Percentiles rank a stretch among this genome's conserved stretches.
These are phyloP conservation scores for Kappamyces sp. DNA, from an alignment of 192 early-diverging fungal genomes.

Conservation along the genomic window DNA sequence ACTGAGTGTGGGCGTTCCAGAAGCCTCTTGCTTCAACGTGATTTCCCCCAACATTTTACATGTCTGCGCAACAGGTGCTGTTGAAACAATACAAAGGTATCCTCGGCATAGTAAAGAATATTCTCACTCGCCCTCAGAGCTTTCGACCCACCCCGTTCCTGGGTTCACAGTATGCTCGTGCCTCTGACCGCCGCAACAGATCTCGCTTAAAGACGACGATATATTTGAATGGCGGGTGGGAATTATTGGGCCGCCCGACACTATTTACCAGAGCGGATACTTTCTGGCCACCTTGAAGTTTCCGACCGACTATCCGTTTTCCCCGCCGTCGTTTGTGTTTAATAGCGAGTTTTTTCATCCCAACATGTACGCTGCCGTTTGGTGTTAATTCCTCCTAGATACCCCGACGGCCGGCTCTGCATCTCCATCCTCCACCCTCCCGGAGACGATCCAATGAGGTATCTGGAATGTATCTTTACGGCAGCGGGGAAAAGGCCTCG, in stretches of 20 bases:
- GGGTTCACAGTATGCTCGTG: constrained; percentile 35
- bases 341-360: constrained; percentile 48
- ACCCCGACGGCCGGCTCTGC: constrained; percentile 47
- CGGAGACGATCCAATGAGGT: constrained; percentile 50
- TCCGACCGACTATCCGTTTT: constrained; percentile 53
- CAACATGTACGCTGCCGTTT: constrained; percentile 35
- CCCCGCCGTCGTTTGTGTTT: constrained; percentile 52
- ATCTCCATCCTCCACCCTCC: constrained; percentile 60
- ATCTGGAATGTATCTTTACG: not conserved
- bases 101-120: no score
- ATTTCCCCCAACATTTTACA: no score
- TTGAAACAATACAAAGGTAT: no score
- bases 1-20: no score
- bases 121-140: constrained; percentile 23
- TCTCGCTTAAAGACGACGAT: constrained; percentile 48
- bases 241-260: constrained; percentile 51
- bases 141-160: constrained; percentile 43
- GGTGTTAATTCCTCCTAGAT: constrained; percentile 21
- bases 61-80: no score
- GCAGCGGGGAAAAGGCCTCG: constrained; percentile 62
- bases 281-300: constrained; percentile 55
- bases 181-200: constrained; percentile 7
- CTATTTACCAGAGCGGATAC: constrained; percentile 51
- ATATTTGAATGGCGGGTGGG: constrained; percentile 55
- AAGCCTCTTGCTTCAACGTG: no score